Conservation (phyloP, 768 basidiomycete genomes). For the Gloeopeniophorella convolvens region DNA sequence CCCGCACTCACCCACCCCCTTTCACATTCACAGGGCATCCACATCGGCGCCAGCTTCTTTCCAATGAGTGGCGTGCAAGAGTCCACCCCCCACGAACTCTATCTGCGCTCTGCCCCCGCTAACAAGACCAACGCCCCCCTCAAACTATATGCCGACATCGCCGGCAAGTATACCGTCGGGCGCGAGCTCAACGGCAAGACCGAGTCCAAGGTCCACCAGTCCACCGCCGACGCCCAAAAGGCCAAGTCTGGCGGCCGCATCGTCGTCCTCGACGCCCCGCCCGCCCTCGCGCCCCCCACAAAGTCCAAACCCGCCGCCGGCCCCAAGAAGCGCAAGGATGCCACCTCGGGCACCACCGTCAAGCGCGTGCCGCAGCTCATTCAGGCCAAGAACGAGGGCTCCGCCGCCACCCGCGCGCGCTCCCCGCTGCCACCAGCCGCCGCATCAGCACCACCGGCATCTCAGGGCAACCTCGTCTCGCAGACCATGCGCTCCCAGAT, state of each 20-base stretch:
- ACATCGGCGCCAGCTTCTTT: constrained; percentile 60
- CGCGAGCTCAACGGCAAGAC: constrained; percentile 46
- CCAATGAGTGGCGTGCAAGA: constrained; percentile 51
- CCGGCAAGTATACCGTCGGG: constrained; percentile 65
- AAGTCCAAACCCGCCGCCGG: constrained; percentile 30
- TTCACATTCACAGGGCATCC: constrained; percentile 33
- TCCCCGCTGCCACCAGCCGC: constrained; percentile 26
- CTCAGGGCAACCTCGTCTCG: constrained; percentile 6
- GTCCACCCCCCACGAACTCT: constrained; percentile 60
- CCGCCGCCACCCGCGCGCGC: constrained; percentile 27
- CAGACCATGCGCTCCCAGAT: constrained; percentile 35
- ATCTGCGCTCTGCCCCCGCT: constrained; percentile 54
- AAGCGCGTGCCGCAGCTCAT: constrained; percentile 15
- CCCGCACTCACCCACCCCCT: not conserved
- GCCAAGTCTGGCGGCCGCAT: constrained; percentile 42
- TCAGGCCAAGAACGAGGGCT: constrained; percentile 21
- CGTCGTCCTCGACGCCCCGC: constrained; percentile 36
- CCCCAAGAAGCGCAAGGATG: constrained; percentile 20
- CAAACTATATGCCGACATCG: constrained; percentile 66
- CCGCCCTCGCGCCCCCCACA: constrained; percentile 21
- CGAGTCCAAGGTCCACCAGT: constrained; percentile 36
- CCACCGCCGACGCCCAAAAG: constrained; percentile 33
- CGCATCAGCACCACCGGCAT: constrained; percentile 8
- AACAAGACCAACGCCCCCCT: constrained; percentile 57
- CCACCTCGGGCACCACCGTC: constrained; percentile 3